Evolutionary conservation across 202 grass and related monocot genomes (phyloP), one percentile per base, ranked within the genome.

Genomic region (Saccharum hybrid): DNA sequence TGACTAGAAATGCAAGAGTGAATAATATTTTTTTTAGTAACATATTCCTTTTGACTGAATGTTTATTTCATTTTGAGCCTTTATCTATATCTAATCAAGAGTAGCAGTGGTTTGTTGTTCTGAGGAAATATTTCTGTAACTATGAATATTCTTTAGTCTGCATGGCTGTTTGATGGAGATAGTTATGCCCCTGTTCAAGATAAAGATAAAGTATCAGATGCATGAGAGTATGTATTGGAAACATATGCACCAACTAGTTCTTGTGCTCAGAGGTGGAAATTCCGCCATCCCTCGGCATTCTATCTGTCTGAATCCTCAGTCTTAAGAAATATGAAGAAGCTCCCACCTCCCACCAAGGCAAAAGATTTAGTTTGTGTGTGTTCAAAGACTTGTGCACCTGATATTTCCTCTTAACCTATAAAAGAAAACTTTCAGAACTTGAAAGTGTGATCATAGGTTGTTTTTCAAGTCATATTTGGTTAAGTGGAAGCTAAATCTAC

Each of bases 51-150:
- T 75, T 68, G 51, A 48, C 64, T 41, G 46, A 19, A 45, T 38
- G 42, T 61, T 45, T 9, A 6, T 72, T 45, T 74, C 30, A 22
- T 12, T 12, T 63, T 39, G 33, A 71, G 40, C 48, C 11, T 81
- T 83, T 66, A 66, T 72, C 4, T 22, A 77, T 48, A 63, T 64
- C n/a, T 19, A 31, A 38, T 59, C 14, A 40, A 81, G 66, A 30
- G 74, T 36, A 14, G 1, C 36, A 72, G 19, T 72, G 71, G 57
- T 61, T 13, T 87, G 21, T 83, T 88, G 23, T 60, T 75, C 36
- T 57, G 43, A 48, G 18, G 54, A 81, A 66, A 85, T 76, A 63
- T 71, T 76, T 75, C 34, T 71, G 38, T 78, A 60, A 14, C 45
- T 38, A 64, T 26, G 72, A 36, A 65, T 72, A 42, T 48, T 56